Percentiles rank a stretch among this genome's conserved stretches.
phyloP scores from a whole-genome alignment of 257 asterid species.

The Capsicum rhomboideum region DNA sequence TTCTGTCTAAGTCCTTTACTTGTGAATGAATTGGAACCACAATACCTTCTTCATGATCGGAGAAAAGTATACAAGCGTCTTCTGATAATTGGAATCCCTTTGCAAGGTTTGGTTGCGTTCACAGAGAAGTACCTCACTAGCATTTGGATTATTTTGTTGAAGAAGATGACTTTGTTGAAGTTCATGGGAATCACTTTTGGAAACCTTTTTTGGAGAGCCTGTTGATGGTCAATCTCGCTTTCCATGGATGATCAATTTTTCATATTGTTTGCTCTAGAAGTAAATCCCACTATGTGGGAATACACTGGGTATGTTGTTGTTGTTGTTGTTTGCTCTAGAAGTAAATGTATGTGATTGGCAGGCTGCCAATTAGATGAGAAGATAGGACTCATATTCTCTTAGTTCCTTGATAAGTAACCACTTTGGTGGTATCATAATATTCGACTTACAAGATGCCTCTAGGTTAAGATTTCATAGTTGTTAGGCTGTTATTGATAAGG shows the following conservation, averaged over 20 bases:
- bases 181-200: conserved; percentile 72
- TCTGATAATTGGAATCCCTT: conserved; percentile 70
- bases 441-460: neutral
- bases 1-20: conserved; percentile 65
- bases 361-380: neutral
- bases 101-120: conserved; percentile 74
- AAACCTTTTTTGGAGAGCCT: conserved; percentile 93
- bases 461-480: neutral
- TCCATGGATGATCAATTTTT: neutral
- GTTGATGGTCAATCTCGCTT: conserved; percentile 44
- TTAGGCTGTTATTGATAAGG: neutral
- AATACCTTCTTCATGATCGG: conserved; percentile 83
- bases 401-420: neutral
- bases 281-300: too few relatives aligned
- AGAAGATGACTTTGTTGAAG: conserved; percentile 93
- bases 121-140: conserved; percentile 67
- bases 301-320: too few relatives aligned
- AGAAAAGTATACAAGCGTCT: conserved; percentile 82
- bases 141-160: conserved; percentile 75
- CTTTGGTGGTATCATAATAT: neutral
- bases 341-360: neutral
- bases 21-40: conserved; percentile 82
- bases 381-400: neutral
- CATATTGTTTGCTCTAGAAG: neutral
- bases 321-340: neutral